These are phyloP conservation scores for Lyophyllum semitale DNA, from an alignment of 768 basidiomycete genomes.

Conservation along the genomic window DNA sequence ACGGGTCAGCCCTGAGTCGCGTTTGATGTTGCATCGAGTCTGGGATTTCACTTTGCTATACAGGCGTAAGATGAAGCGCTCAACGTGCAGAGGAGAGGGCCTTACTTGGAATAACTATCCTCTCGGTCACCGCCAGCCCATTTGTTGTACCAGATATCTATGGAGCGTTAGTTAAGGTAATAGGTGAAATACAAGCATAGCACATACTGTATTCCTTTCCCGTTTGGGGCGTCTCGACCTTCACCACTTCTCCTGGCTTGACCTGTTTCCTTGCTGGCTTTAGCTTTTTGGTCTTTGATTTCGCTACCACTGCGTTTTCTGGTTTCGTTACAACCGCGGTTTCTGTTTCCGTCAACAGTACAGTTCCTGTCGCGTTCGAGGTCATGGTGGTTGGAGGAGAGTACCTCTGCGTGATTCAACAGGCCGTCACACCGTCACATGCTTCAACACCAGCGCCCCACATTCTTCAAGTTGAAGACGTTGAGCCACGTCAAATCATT, in stretches of 20 bases:
- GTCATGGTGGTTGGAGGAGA: constrained; percentile 27
- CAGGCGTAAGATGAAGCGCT: constrained; percentile 9
- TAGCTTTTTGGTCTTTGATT: constrained; percentile 55
- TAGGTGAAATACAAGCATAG: not conserved
- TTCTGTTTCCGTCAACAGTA: constrained; percentile 8
- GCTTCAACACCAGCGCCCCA: too few species aligned
- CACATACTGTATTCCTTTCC: constrained; percentile 94
- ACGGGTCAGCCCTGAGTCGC: constrained; percentile 90
- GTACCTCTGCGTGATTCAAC: too few species aligned
- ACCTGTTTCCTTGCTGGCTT: constrained; percentile 96
- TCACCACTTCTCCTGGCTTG: constrained; percentile 86
- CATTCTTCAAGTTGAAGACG: too few species aligned
- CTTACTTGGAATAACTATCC: constrained; percentile 93
- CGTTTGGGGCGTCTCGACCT: constrained; percentile 85
- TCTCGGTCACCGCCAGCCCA: constrained; percentile 99
- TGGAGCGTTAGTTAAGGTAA: constrained; percentile 13
- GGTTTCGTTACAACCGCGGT: constrained; percentile 6
- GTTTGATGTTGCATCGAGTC: constrained; percentile 85
- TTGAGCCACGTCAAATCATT: too few species aligned
- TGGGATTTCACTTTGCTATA: constrained; percentile 90
- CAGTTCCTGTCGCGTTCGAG: constrained; percentile 27
- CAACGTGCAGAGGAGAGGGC: constrained; percentile 11
- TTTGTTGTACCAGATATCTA: constrained; percentile 98
- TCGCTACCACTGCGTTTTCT: constrained; percentile 13
- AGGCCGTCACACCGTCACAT: too few species aligned